phyloP scores from a whole-genome alignment of 2,329 filamentous ascomycete genomes.

The Beauveria asiatica region DNA sequence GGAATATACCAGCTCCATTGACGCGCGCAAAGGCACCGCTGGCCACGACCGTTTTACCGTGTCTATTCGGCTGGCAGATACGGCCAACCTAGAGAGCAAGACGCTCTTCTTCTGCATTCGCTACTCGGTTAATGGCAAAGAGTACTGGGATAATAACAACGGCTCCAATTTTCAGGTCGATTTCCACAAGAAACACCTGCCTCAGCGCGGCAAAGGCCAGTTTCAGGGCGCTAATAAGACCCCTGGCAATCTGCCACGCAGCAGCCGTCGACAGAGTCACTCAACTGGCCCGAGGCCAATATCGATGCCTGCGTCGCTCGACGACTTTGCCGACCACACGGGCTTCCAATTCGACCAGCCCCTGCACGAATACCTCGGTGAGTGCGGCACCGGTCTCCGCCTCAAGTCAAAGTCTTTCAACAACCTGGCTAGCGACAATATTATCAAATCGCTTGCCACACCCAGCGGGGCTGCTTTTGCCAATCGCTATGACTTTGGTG shows the following conservation, averaged over 20 bases:
- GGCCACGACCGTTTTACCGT: conserved; percentile 88
- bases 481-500: conserved; percentile 90
- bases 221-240: conserved; percentile 43
- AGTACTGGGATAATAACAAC: conserved; percentile 94
- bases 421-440: conserved; percentile 55
- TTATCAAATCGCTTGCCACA: conserved; percentile 41
- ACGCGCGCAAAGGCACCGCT: conserved; percentile 53
- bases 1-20: conserved; percentile 77
- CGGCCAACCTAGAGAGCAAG: conserved; percentile 85
- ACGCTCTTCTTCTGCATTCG: conserved; percentile 87
- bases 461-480: conserved; percentile 70
- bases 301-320: conserved; percentile 50
- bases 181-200: conserved; percentile 71
- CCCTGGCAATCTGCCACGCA: conserved; percentile 53
- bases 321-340: conserved; percentile 62
- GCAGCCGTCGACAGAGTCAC: conserved; percentile 45
- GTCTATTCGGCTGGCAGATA: conserved; percentile 84
- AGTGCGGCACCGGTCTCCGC: conserved; percentile 53
- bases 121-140: conserved; percentile 74
- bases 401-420: conserved; percentile 61
- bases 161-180: conserved; percentile 87
- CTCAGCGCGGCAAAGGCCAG: conserved; percentile 49
- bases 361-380: conserved; percentile 54
- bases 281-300: conserved; percentile 38
- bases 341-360: conserved; percentile 52